Evolutionary conservation across 2,329 filamentous ascomycete species (phyloP), one percentile per base, ranked within the genome.

Genomic region (Epichloe hybrida): DNA sequence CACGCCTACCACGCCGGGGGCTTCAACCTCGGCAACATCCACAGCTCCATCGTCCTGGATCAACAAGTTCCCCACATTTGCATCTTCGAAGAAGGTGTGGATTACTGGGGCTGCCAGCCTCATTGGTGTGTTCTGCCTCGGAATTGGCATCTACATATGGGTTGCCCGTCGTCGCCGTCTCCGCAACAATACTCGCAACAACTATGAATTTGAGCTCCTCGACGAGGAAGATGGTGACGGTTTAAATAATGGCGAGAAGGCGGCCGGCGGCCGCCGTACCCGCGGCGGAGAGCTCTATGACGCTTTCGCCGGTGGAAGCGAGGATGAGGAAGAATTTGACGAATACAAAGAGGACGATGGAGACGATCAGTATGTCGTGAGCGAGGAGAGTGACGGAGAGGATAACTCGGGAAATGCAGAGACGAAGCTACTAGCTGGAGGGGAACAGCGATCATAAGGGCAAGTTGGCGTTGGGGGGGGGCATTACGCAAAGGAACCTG

Each of bases 131-230:
- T 98, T 98, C 73, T 90, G 90, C 66, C 69, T 73, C 51, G 86
- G 83, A 3, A 76, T 98, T 0, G 87, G 81, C n/a, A 73, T 83
- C 42, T 96, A 91, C 72, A 79, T 95, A 59, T 88, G 80, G 66
- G 71, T 91, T 52, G 86, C 89, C 43, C 83, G 89, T 31, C 83
- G 86, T 52, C 86, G 83, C 63, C 81, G 85, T 40, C 76, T 88
- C 27, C 81, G 81, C 58, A 88, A 86, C 66, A 81, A 80, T 64
- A 77, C 82, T 3, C 80, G 86, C 47, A 86, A 91, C 60, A 83
- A 84, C 63, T 97, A 96, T 66, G 91, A 96, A 59, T 98, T 98
- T 58, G 90, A 95, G 68, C 83, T 95, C 55, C 76, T 98, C 46
- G 84, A 93, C 59, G 85, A 90, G 51, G 85, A 88, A 20, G 89